Evolutionary conservation across 1,139 yeast genomes (phyloP).

Genomic region (Kluyveromyces marxianus): DNA sequence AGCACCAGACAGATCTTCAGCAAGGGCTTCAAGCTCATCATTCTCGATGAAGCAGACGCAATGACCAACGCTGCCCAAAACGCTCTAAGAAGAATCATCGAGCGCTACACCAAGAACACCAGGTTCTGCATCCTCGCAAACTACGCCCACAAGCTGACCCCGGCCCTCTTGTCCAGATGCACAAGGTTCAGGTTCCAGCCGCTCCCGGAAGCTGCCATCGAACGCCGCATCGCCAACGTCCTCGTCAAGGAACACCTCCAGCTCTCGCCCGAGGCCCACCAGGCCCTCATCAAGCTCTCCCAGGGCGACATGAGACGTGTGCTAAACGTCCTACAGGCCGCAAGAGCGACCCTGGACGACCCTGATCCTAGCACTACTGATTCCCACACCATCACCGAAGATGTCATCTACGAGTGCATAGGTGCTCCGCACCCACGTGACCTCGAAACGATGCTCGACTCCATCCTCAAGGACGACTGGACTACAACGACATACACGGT

Average conservation of each 20-base stretch:
- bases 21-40: constrained; percentile 76
- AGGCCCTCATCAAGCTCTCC: constrained; percentile 60
- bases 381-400: constrained; percentile 55
- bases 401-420: constrained; percentile 84
- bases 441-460: constrained; percentile 63
- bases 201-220: constrained; percentile 57
- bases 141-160: constrained; percentile 90
- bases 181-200: constrained; percentile 93
- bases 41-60: constrained; percentile 96
- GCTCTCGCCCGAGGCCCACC: constrained; percentile 51
- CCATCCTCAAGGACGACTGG: constrained; percentile 85
- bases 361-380: constrained; percentile 27
- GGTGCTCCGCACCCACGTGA: constrained; percentile 94
- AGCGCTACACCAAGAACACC: constrained; percentile 89
- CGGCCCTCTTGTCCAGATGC: constrained; percentile 90
- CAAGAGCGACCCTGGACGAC: constrained; percentile 65
- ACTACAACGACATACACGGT: constrained; percentile 64
- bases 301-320: constrained; percentile 97
- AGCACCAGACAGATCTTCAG: constrained; percentile 86
- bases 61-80: constrained; percentile 98
- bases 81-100: constrained; percentile 85
- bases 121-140: constrained; percentile 95
- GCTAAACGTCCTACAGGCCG: constrained; percentile 87
- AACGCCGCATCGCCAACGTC: constrained; percentile 59
- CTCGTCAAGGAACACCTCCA: constrained; percentile 57